These are phyloP conservation scores for Tetrapyrgos nigripes DNA, from an alignment of 1,284 basidiomycete genomes.

Conservation along the genomic window DNA sequence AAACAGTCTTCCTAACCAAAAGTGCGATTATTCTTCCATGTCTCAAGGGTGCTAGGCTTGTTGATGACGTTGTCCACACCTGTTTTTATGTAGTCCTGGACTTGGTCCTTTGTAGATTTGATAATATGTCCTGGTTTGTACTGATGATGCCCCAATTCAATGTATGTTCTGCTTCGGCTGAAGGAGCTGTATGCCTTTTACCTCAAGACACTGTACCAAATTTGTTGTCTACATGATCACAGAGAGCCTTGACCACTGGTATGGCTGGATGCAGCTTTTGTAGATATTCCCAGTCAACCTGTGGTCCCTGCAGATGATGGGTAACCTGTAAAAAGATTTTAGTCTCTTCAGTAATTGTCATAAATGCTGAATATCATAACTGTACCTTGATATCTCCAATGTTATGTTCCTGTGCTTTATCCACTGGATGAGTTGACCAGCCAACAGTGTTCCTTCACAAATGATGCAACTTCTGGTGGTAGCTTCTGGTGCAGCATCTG, in stretches of 20 bases:
- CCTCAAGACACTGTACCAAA: conserved; percentile 13
- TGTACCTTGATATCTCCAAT: conserved; percentile 29
- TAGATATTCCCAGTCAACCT: conserved; percentile 13
- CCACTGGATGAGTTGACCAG: conserved; percentile 30
- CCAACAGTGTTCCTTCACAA: conserved; percentile 34
- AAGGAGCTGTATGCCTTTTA: conserved; percentile 13
- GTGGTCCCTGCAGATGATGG: conserved; percentile 5
- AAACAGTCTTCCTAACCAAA: not conserved
- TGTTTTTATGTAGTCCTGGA: not conserved
- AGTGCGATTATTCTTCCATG: not conserved
- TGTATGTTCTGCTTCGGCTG: conserved; percentile 6
- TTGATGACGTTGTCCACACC: not conserved
- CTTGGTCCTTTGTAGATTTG: not conserved
- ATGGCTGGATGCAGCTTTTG: not conserved
- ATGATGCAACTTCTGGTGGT: conserved; percentile 28
- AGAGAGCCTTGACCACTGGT: not conserved
- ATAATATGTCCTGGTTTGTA: not conserved
- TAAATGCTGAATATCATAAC: not conserved
- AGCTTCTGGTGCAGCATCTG: conserved; percentile 34
- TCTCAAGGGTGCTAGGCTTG: not conserved
- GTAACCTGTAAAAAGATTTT: not conserved
- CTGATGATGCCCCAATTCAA: not conserved
- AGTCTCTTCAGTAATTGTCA: not conserved
- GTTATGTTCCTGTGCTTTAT: conserved; percentile 30
- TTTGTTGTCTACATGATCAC: conserved; percentile 15